Percentiles rank a stretch among this genome's conserved stretches.
Conservation (phyloP, 2,329 filamentous ascomycete species). For the Didymosphaeria variabile region DNA sequence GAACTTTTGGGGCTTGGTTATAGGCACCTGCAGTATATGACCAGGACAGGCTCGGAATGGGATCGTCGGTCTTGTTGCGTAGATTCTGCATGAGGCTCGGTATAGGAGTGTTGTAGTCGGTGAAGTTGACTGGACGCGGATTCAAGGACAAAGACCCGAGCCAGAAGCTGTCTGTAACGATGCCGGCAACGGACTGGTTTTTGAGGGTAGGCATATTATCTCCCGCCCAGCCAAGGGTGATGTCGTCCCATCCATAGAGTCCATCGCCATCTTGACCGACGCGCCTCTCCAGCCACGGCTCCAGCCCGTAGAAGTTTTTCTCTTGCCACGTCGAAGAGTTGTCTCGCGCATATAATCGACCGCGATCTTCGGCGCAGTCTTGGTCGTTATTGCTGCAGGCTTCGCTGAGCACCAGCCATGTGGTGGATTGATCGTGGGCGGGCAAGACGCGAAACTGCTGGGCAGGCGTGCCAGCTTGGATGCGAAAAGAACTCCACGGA, state of each 20-base stretch:
- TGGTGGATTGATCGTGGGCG: slow-evolving; percentile 45
- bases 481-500: slow-evolving; percentile 44
- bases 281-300: slow-evolving; percentile 34
- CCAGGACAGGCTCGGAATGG: slow-evolving; percentile 50
- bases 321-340: slow-evolving; percentile 44
- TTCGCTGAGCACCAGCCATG: slow-evolving; percentile 46
- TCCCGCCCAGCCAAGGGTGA: slow-evolving; percentile 41
- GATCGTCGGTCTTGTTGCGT: slow-evolving; percentile 29
- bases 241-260: slow-evolving; percentile 47
- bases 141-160: slow-evolving; percentile 52
- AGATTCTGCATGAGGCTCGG: slow-evolving; percentile 35
- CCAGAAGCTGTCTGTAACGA: slow-evolving; percentile 47
- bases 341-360: slow-evolving; percentile 41
- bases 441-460: slow-evolving; percentile 42
- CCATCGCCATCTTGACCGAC: slow-evolving; percentile 44
- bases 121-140: slow-evolving; percentile 51
- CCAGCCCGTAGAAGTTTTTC: slow-evolving; percentile 44
- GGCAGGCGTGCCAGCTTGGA: slow-evolving; percentile 38
- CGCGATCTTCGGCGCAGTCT: slow-evolving; percentile 42
- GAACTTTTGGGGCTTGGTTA: slow-evolving; percentile 35
- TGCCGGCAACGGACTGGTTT: slow-evolving; percentile 49
- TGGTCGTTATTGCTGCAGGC: slow-evolving; percentile 41
- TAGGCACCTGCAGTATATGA: slow-evolving; percentile 54
- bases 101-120: slow-evolving; percentile 35
- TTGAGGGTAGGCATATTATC: slow-evolving; percentile 34